Percentiles rank a stretch among this genome's conserved stretches.
Conservation (phyloP, 202 grass and related monocot genomes). For the Miscanthus sacchariflorus region DNA sequence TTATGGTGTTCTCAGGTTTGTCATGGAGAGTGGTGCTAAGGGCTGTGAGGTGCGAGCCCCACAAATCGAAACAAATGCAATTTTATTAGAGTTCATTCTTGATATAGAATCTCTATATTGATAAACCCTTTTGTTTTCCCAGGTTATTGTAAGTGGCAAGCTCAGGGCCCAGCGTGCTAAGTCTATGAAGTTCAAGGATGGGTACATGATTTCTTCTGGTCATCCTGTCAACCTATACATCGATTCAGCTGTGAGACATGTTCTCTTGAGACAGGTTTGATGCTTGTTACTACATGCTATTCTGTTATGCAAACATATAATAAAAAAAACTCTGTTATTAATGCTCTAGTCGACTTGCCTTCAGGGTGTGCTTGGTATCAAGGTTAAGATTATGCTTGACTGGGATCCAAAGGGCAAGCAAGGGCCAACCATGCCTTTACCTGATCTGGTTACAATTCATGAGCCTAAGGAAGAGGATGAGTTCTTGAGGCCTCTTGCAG, state of each 20-base stretch:
- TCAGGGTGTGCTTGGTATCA: slow-evolving; percentile 92
- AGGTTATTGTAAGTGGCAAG: slow-evolving; percentile 93
- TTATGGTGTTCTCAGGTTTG: slow-evolving; percentile 91
- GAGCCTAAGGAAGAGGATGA: slow-evolving; percentile 81
- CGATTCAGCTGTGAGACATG: slow-evolving; percentile 85
- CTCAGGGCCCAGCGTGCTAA: slow-evolving; percentile 85
- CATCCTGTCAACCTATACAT: slow-evolving; percentile 85
- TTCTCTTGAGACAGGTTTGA: slow-evolving; percentile 83
- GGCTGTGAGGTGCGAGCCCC: slow-evolving; percentile 63
- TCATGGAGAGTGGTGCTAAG: slow-evolving; percentile 95
- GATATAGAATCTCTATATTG: not conserved
- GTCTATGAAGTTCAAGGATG: slow-evolving; percentile 97
- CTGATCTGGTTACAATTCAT: slow-evolving; percentile 88
- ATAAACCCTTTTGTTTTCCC: not conserved
- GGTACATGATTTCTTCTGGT: slow-evolving; percentile 91
- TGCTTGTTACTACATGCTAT: not conserved
- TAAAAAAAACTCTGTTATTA: not conserved
- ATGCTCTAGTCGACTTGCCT: slow-evolving; percentile 5
- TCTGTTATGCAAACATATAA: not conserved
- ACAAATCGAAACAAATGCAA: not conserved
- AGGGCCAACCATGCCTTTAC: slow-evolving; percentile 73
- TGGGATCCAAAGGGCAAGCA: slow-evolving; percentile 94
- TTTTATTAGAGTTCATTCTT: not conserved
- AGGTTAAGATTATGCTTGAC: slow-evolving; percentile 95
- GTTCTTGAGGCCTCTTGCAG: slow-evolving; percentile 48